Conservation (phyloP, 2,329 filamentous ascomycete species). For the Berkeleyomyces basicola region DNA sequence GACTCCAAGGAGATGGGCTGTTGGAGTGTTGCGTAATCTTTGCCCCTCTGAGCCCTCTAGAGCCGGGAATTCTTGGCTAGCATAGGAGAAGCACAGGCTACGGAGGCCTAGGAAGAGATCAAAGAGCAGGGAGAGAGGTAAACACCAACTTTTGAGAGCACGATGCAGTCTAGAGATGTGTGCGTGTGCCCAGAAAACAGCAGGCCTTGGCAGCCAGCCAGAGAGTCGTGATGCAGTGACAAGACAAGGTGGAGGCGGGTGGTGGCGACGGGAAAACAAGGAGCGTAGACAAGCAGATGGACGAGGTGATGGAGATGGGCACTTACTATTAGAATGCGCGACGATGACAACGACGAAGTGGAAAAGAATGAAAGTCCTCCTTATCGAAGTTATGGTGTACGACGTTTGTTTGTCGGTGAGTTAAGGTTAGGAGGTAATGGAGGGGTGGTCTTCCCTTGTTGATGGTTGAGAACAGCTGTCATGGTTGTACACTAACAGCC, state of each 20-base stretch:
- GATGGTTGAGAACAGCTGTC: conserved; percentile 2
- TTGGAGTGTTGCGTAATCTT: neutral
- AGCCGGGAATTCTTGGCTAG: neutral
- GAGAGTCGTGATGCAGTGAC: neutral
- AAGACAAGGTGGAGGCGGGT: neutral
- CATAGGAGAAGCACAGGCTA: neutral
- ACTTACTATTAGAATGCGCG: conserved; percentile 12
- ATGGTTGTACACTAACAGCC: conserved; percentile 9
- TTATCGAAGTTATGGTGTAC: conserved; percentile 13
- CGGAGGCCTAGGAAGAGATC: neutral
- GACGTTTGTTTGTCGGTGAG: conserved; percentile 14
- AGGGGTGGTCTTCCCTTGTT: neutral
- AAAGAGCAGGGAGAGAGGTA: neutral
- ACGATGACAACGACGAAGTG: conserved; percentile 6
- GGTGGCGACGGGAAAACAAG: neutral
- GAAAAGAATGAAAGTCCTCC: conserved; percentile 13
- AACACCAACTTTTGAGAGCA: conserved; percentile 3
- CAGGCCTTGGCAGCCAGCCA: neutral
- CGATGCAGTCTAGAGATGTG: neutral
- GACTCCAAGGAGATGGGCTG: neutral
- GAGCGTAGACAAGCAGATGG: neutral
- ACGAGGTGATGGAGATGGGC: neutral
- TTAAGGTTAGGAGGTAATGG: conserved; percentile 7
- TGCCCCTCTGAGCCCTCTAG: neutral
- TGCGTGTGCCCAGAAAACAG: conserved; percentile 1